These are phyloP conservation scores for Panellus pusillus DNA, from an alignment of 768 basidiomycete genomes.

Conservation along the genomic window DNA sequence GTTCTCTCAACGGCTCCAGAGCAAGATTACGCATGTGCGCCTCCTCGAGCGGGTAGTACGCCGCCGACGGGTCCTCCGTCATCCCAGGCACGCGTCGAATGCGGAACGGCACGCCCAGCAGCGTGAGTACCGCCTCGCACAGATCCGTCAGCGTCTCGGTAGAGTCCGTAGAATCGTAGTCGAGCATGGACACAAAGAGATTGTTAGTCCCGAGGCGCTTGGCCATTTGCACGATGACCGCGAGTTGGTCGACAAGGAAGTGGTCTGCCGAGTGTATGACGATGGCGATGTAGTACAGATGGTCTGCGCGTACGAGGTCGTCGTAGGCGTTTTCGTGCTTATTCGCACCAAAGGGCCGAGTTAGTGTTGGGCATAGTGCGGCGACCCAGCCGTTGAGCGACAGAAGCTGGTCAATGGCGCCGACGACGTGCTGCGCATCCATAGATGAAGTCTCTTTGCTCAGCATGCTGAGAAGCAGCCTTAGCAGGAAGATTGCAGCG, in stretches of 20 bases:
- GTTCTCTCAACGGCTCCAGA: conserved; percentile 85
- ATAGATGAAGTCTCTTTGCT: conserved; percentile 82
- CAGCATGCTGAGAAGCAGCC: conserved; percentile 54
- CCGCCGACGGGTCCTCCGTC: conserved; percentile 84
- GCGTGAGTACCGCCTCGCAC: conserved; percentile 91
- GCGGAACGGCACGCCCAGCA: conserved; percentile 90
- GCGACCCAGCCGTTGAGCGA: conserved; percentile 98
- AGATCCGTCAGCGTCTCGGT: conserved; percentile 93
- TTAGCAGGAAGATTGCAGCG: conserved; percentile 1
- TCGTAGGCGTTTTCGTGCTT: conserved; percentile 84
- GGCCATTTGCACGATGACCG: conserved; percentile 95
- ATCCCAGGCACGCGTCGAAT: conserved; percentile 91
- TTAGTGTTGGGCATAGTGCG: conserved; percentile 88
- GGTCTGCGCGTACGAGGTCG: conserved; percentile 79
- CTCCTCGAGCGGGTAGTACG: conserved; percentile 96
- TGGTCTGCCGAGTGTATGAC: conserved; percentile 98
- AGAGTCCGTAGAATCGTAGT: conserved; percentile 93
- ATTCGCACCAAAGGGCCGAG: conserved; percentile 94
- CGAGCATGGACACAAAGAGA: conserved; percentile 96
- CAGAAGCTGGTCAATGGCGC: conserved; percentile 90
- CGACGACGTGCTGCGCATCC: conserved; percentile 88
- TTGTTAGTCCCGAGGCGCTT: conserved; percentile 86
- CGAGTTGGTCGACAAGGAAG: conserved; percentile 97
- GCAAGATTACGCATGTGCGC: conserved; percentile 92
- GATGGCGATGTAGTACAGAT: conserved; percentile 92